A percentile compares a stretch with the other conserved stretches of the same genome.
These are phyloP conservation scores for Eimeria acervulina DNA, from an alignment of 169 alveolate species.

Conservation along the genomic window DNA sequence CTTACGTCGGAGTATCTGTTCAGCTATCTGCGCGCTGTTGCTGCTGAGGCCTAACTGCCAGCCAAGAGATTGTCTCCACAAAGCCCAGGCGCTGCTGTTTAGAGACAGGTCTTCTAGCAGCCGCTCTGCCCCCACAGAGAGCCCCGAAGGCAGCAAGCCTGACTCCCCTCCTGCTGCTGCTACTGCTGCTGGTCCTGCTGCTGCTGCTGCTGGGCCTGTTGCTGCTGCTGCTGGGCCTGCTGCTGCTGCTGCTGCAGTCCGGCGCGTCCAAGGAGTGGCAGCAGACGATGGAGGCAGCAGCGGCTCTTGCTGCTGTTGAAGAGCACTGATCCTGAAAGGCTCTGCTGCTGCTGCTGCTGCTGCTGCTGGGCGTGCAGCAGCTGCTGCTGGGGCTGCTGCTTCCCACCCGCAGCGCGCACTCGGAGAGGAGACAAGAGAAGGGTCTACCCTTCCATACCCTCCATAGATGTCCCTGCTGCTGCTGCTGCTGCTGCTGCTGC, in stretches of 20 bases:
- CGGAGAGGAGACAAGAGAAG: not conserved
- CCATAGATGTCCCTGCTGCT: slow-evolving; percentile 32
- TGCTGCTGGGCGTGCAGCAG: not conserved
- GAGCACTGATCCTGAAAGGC: not conserved
- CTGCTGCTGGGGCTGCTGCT: slow-evolving; percentile 38
- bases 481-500: slow-evolving; percentile 73
- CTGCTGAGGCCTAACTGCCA: slow-evolving; percentile 40
- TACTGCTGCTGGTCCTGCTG: slow-evolving; percentile 42
- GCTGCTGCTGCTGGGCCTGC: slow-evolving; percentile 49
- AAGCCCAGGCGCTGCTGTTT: not conserved
- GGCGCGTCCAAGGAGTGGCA: not conserved
- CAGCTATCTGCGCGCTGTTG: slow-evolving; percentile 46
- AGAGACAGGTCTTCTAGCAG: not conserved
- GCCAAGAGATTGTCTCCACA: not conserved
- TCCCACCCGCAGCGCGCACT: not conserved
- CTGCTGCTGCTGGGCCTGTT: slow-evolving; percentile 26
- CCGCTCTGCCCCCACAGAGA: not conserved
- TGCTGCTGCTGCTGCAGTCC: slow-evolving; percentile 33
- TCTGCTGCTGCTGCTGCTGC: slow-evolving; percentile 61
- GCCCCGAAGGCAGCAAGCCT: not conserved
- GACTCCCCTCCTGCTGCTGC: not conserved
- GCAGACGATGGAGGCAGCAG: not conserved
- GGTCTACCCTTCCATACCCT: not conserved
- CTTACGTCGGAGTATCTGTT: not conserved
- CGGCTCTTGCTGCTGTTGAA: slow-evolving; percentile 21